Base-by-base conservation (phyloP, 306 rosid species). In the Cucumis sativus region DNA sequence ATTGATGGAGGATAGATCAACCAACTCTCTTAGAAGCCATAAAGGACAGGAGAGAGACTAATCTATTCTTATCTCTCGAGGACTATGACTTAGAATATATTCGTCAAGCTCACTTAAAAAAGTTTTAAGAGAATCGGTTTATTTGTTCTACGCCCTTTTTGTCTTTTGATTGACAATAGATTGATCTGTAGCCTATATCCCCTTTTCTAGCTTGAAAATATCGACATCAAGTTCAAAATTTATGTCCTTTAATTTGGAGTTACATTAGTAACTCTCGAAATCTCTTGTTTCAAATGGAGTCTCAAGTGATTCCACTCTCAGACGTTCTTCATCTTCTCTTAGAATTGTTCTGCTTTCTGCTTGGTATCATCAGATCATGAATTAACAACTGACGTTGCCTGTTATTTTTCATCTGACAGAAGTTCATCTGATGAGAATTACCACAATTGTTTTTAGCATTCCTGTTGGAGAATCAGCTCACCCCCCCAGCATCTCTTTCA, bases 391-490 rank as follows among this genome's bases (percentile, higher is more conserved):
- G n/a, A 71, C 28, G 15, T 28, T 28, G 43, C 4, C 16, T 15
- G 23, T 43, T 23, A 4, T 3, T 23, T 71, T 71, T 49, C 20
- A 15, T 49, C 40, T 71, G 59, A 7, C 76, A 71, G 60, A 71
- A 25, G 21, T 49, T 25, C 11, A 28, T 47, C 23, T 71, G 60
- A 71, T 71, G 49, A 49, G 60, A 28, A 71, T 23, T 45, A 69
- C 20, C 75, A 45, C 58, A 69, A 2, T 47, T 69, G 39, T 69
- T 12, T 69, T 69, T 21, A 21, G 56, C 37, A 12, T 69, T 49
- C 59, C 76, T 49, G 76, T 45, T 23, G 76, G 76, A 49, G 40
- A 71, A 71, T 71, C 60, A 71, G 43, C 43, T 25, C 59, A 71
- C 8, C 14, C 20, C 60, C 8, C 20, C 60, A 6, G 20, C 21